Evolutionary conservation across 305 asterid species (phyloP).

Genomic region (Fraxinus sp.): DNA sequence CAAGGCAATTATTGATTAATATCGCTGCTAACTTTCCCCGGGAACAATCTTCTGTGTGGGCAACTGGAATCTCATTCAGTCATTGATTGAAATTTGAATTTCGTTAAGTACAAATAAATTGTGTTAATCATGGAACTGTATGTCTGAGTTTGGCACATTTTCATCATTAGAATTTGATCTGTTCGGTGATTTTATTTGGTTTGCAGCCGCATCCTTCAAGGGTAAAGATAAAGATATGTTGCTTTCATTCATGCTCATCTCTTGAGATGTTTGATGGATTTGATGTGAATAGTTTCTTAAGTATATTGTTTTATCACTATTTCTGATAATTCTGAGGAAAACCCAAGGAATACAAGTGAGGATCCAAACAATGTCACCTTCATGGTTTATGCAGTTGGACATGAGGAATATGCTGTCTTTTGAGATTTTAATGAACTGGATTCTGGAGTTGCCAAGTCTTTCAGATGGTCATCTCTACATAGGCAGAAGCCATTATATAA

Average conservation of each 20-base stretch:
- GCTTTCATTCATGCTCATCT: not conserved
- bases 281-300: not conserved
- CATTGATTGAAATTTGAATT: not conserved
- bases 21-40: not conserved
- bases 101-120: not conserved
- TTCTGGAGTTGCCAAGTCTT: slow-evolving; percentile 3
- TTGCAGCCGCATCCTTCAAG: not conserved
- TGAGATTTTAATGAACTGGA: not conserved
- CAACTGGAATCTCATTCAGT: not conserved
- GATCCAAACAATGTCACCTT: not conserved
- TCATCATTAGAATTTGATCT: not conserved
- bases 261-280: not conserved
- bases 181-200: not conserved
- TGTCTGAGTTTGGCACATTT: not conserved
- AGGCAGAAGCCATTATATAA: not conserved
- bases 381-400: not conserved
- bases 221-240: not conserved
- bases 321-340: not conserved
- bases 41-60: not conserved
- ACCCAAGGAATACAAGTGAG: not conserved
- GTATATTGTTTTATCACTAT: not conserved
- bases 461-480: not conserved
- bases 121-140: not conserved
- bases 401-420: not conserved
- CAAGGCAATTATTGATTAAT: not conserved